Evolutionary conservation across 495 filamentous ascomycete species (phyloP), one percentile per base, ranked within the genome.

Genomic region (Aspergillus steynii): DNA sequence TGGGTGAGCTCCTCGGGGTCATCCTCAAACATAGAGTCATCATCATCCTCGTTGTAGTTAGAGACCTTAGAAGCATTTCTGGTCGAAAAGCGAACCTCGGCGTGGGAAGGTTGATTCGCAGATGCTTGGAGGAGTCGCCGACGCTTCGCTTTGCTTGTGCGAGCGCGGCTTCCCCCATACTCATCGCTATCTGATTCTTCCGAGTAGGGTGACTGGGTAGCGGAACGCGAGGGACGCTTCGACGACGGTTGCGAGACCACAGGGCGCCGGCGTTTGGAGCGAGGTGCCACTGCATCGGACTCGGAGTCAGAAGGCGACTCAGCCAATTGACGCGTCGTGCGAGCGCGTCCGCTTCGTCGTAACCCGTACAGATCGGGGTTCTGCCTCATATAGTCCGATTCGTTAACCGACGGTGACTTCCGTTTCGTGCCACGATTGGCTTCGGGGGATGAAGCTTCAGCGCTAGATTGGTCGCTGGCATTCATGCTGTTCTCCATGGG

Each of bases 281-380:
- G 77, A 37, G 74, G 71, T 26, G 71, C 73, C 58, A 78, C 72
- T 7, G 72, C 76, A 70, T 80, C 79, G 1, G 78, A 80, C 25
- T 82, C 79, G 0, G 75, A 94, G n/a, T 88, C 91, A 15, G 91
- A 90, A 65, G 84, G 83, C 57, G 85, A 90, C 48, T 93, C 87
- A 65, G 90, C 80, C 81, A 94, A 55, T 61, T 72, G 69, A 71
- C 72, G 74, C 28, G 67, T 73, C 50, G 79, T 79, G 62, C 83
- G 81, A 50, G 85, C 83, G 62, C 86, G 83, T 66, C 81, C 93
- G 78, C 95, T 99, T 70, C 95, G 84, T 61, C 95, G 85, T 53
- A 99, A 80, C 20, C 94, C 95, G 76, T 97, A 99, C 25, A 99
- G 79, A 70, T 97, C 95, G n/a, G 95, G 95, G 71, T 99, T 93